These are phyloP conservation scores for Pochonia chlamydosporia DNA, from an alignment of 2,329 filamentous ascomycete species.

Conservation along the genomic window DNA sequence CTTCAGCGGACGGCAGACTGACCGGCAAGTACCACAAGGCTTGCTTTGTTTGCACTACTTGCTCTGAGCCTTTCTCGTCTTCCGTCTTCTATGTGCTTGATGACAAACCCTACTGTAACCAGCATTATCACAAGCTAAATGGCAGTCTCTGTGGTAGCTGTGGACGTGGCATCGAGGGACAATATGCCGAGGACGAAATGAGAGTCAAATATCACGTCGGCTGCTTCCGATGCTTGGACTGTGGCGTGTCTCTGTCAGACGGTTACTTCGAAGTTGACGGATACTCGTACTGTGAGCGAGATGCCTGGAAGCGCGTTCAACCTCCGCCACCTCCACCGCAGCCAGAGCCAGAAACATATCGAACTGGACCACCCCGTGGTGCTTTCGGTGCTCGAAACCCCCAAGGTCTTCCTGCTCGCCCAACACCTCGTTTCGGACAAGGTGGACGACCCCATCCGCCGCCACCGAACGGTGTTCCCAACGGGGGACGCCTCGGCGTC, in stretches of 20 bases:
- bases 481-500: slow-evolving; percentile 11
- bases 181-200: slow-evolving; percentile 80
- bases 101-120: slow-evolving; percentile 84
- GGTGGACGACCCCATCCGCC: slow-evolving; percentile 3
- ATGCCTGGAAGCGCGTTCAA: slow-evolving; percentile 60
- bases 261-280: slow-evolving; percentile 90
- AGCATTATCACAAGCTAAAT: slow-evolving; percentile 89
- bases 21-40: slow-evolving; percentile 92
- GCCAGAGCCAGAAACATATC: slow-evolving; percentile 10
- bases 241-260: slow-evolving; percentile 64
- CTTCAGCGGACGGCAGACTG: slow-evolving; percentile 84
- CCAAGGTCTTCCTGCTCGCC: slow-evolving; percentile 14
- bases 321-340: slow-evolving; percentile 14
- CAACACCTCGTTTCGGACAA: slow-evolving; percentile 11
- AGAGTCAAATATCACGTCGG: slow-evolving; percentile 76
- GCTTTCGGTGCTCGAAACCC: slow-evolving; percentile 16
- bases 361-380: slow-evolving; percentile 7
- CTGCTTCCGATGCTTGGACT: slow-evolving; percentile 82
- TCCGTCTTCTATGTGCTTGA: slow-evolving; percentile 88
- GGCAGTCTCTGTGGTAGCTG: slow-evolving; percentile 79
- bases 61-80: slow-evolving; percentile 73
- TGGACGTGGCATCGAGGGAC: slow-evolving; percentile 81
- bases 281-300: slow-evolving; percentile 76
- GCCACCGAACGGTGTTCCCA: slow-evolving; percentile 3
- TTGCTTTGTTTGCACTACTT: slow-evolving; percentile 89